A percentile compares a stretch with the other conserved stretches of the same genome.
Conservation (phyloP, 352 stramenopile genomes). For the Phytophthora parvispora region DNA sequence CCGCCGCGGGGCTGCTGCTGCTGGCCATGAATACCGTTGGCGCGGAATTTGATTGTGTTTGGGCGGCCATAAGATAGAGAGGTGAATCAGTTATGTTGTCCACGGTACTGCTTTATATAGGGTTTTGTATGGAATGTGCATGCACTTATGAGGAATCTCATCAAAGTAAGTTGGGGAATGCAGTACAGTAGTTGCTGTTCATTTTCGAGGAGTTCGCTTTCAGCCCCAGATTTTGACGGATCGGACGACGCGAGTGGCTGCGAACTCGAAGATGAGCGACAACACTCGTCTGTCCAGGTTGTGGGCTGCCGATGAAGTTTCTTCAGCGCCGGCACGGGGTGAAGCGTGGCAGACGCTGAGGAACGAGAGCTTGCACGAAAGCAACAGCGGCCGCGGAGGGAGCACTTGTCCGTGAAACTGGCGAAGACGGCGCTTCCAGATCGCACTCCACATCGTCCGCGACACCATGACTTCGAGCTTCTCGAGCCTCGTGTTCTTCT, state of each 20-base stretch:
- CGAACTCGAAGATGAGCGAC: not conserved
- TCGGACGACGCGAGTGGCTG: not conserved
- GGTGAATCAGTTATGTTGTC: not conserved
- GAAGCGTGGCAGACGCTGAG: not conserved
- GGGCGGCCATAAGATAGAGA: not conserved
- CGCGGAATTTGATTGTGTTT: not conserved
- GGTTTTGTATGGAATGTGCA: too few species aligned
- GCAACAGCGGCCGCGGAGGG: constrained; percentile 1
- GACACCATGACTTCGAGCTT: constrained; percentile 18
- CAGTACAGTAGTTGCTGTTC: not conserved
- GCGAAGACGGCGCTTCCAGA: constrained; percentile 19
- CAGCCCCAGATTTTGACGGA: not conserved
- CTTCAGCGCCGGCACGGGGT: not conserved
- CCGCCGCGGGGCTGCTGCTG: too few species aligned
- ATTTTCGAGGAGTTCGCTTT: too few species aligned
- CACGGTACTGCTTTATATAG: not conserved
- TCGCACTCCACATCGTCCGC: not conserved
- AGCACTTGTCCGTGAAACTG: constrained; percentile 18
- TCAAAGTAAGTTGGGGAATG: too few species aligned
- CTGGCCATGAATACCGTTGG: not conserved
- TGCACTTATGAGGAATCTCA: too few species aligned
- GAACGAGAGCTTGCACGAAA: constrained; percentile 1
- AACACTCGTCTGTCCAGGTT: not conserved
- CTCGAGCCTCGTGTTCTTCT: constrained; percentile 11
- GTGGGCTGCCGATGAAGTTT: not conserved